phyloP scores from a whole-genome alignment of 2,329 filamentous ascomycete species.

The Cytospora leucostoma region DNA sequence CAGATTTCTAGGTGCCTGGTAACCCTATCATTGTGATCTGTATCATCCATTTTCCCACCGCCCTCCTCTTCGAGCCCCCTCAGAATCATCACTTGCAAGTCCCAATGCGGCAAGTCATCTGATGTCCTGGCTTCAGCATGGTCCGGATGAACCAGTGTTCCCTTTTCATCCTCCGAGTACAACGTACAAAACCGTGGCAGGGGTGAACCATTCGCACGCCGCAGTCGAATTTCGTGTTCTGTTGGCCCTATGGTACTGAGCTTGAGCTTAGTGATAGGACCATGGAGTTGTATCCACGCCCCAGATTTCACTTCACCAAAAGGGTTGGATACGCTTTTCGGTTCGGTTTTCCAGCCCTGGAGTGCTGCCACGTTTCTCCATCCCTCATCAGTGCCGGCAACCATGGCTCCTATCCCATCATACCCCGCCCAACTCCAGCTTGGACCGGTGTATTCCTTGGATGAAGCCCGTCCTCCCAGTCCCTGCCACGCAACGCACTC shows the following conservation, averaged over 20 bases:
- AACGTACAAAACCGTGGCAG: conserved; percentile 5
- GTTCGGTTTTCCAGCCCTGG: conserved; percentile 24
- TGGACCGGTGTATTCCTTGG: conserved; percentile 26
- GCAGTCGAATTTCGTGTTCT: conserved; percentile 2
- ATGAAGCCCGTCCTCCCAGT: conserved; percentile 7
- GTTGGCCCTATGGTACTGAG: not conserved
- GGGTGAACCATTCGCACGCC: not conserved
- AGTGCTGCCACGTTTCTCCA: conserved; percentile 19
- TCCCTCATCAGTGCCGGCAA: not conserved
- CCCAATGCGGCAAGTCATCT: conserved; percentile 5
- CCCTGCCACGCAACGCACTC: conserved; percentile 28
- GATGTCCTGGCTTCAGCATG: not conserved
- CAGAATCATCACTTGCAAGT: conserved; percentile 8
- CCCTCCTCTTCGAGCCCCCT: not conserved
- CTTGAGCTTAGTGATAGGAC: conserved; percentile 22
- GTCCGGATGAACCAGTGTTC: not conserved
- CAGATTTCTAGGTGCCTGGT: not conserved
- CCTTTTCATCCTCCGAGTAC: conserved; percentile 3
- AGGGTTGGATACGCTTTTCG: conserved; percentile 24
- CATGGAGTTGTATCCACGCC: conserved; percentile 28
- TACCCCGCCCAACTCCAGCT: conserved; percentile 32
- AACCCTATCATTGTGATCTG: not conserved
- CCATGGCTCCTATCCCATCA: conserved; percentile 13
- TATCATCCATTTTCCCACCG: not conserved
- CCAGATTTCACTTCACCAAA: conserved; percentile 25